A percentile compares a stretch with the other conserved stretches of the same genome.
phyloP scores from a whole-genome alignment of 2,329 filamentous ascomycete genomes.

The Penicillium sp. region DNA sequence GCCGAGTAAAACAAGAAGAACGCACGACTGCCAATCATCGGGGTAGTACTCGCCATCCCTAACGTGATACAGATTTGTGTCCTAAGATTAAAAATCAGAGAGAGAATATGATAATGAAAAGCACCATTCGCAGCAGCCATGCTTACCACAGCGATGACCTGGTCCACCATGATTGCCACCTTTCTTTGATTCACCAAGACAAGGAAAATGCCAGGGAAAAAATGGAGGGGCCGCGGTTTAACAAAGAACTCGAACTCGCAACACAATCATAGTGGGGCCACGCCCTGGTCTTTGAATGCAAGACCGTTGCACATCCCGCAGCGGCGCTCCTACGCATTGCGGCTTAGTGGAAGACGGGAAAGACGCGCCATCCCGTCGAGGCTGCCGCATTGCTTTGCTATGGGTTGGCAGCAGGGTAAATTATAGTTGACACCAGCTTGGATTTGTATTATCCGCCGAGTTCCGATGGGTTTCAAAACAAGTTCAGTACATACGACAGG shows the following conservation, averaged over 20 bases:
- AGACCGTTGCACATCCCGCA: slow-evolving; percentile 2
- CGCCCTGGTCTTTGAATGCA: neutral
- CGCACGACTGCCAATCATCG: slow-evolving; percentile 7
- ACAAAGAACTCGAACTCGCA: neutral
- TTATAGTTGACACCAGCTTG: neutral
- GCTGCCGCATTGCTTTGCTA: neutral
- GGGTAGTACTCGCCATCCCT: neutral
- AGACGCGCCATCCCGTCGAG: slow-evolving; percentile 3
- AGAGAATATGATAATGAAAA: neutral
- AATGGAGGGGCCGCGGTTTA: neutral
- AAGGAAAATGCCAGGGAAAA: neutral
- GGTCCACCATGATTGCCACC: neutral
- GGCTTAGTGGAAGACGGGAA: slow-evolving; percentile 5
- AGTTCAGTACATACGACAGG: neutral
- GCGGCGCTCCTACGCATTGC: neutral
- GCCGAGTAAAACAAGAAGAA: neutral
- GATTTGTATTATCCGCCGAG: neutral
- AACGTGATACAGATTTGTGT: neutral
- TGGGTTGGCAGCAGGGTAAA: neutral
- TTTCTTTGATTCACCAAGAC: neutral
- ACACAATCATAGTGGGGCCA: slow-evolving; percentile 1
- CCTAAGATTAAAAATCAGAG: neutral
- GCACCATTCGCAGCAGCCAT: neutral
- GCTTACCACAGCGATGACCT: slow-evolving; percentile 7
- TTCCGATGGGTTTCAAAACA: neutral